Conservation (phyloP, 139 green algal species). For the Coelastrella sp. region DNA sequence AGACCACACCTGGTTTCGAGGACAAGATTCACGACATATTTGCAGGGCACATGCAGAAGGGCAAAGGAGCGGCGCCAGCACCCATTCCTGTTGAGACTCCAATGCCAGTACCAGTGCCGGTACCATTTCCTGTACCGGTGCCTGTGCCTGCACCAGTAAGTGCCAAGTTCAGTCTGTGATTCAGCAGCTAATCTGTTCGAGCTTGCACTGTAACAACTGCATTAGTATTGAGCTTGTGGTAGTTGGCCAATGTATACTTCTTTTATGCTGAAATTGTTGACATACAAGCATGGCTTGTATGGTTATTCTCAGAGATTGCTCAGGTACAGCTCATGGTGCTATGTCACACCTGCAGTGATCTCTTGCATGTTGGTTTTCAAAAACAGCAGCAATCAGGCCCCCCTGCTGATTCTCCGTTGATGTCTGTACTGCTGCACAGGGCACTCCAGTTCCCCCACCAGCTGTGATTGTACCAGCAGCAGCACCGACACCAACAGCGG, state of each 20-base stretch:
- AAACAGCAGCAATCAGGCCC: background rate
- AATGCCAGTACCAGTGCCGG: background rate
- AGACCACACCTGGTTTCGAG: background rate
- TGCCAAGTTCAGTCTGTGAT: background rate
- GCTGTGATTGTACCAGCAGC: background rate
- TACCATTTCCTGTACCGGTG: constrained; percentile 18
- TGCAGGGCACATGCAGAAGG: background rate
- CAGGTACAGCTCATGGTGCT: too few relatives aligned
- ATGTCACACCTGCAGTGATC: too few relatives aligned
- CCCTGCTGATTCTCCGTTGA: background rate
- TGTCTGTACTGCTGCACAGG: background rate
- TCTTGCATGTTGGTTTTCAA: too few relatives aligned
- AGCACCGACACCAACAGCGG: background rate
- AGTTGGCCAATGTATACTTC: too few relatives aligned
- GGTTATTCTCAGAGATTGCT: too few relatives aligned
- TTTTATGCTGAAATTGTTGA: too few relatives aligned
- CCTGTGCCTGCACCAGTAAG: constrained; percentile 19
- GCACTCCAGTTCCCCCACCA: background rate
- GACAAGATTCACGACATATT: background rate
- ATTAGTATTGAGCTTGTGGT: background rate
- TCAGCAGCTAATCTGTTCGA: background rate
- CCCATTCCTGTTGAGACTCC: too few relatives aligned
- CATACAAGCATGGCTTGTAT: too few relatives aligned
- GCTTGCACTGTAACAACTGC: background rate
- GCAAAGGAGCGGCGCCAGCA: background rate